These are phyloP conservation scores for Colletotrichum trifolii DNA, from an alignment of 2,329 filamentous ascomycete species.

Conservation along the genomic window DNA sequence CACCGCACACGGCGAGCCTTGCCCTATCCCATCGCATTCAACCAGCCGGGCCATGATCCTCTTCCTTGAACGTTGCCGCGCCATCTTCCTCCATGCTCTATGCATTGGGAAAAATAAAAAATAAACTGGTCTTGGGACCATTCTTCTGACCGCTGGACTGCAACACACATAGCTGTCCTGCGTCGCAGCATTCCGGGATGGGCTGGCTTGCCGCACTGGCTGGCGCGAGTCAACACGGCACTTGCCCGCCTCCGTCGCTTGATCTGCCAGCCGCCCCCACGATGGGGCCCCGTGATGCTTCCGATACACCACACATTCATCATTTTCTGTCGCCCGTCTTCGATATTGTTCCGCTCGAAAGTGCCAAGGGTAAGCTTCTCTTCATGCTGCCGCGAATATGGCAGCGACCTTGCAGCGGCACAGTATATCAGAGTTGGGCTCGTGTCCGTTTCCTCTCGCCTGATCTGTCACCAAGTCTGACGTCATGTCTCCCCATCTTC, in stretches of 20 bases:
- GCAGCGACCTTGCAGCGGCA: neutral
- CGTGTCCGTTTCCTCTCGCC: constrained; percentile 2
- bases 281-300: constrained; percentile 16
- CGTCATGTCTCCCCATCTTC: constrained; percentile 14
- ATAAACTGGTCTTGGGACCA: no score
- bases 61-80: no score
- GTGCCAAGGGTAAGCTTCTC: constrained; percentile 23
- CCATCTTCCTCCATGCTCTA: no score
- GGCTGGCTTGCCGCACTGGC: neutral
- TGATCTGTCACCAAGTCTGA: constrained; percentile 14
- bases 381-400: neutral
- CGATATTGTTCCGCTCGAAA: neutral
- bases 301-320: constrained; percentile 17
- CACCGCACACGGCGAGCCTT: no score
- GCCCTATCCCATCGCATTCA: no score
- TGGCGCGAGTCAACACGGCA: constrained; percentile 33
- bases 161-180: constrained; percentile 4
- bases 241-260: constrained; percentile 23
- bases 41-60: no score
- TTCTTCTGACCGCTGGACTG: neutral
- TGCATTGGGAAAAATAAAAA: no score
- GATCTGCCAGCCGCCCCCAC: constrained; percentile 21
- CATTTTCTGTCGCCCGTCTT: neutral
- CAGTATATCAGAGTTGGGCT: neutral
- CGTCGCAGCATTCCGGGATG: constrained; percentile 23